Percentiles rank a stretch among this genome's conserved stretches.
These are phyloP conservation scores for Paramecium biaurelia DNA, from an alignment of 73 alveolate species.

Conservation along the genomic window DNA sequence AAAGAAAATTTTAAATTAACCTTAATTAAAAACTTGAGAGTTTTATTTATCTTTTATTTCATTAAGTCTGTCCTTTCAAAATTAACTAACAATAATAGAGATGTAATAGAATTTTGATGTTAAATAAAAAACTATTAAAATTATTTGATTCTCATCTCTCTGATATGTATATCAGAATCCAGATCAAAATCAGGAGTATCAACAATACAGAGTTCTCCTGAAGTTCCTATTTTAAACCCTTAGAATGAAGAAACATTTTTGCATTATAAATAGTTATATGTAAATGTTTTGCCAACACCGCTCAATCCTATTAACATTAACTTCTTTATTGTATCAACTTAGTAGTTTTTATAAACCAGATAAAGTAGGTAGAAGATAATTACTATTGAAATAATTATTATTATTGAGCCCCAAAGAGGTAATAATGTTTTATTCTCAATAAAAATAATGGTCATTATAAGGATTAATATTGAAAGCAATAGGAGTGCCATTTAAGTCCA, in stretches of 20 bases:
- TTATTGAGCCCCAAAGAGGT: background rate
- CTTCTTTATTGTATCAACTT: background rate
- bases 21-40: background rate
- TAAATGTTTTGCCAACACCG: background rate
- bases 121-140: background rate
- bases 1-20: background rate
- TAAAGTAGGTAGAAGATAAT: background rate
- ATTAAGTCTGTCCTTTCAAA: conserved; percentile 14
- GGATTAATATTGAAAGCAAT: background rate
- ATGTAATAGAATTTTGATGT: background rate
- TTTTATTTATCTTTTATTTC: background rate
- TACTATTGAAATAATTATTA: background rate
- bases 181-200: background rate
- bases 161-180: background rate
- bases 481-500: background rate
- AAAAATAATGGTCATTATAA: background rate
- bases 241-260: background rate
- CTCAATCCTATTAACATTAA: background rate
- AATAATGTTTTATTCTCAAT: background rate
- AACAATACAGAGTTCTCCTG: background rate
- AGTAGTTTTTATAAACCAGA: background rate
- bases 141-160: background rate
- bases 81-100: background rate
- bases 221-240: background rate
- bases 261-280: background rate